Conservation (phyloP, 192 early-diverging fungal species). For the Gigaspora rosea region DNA sequence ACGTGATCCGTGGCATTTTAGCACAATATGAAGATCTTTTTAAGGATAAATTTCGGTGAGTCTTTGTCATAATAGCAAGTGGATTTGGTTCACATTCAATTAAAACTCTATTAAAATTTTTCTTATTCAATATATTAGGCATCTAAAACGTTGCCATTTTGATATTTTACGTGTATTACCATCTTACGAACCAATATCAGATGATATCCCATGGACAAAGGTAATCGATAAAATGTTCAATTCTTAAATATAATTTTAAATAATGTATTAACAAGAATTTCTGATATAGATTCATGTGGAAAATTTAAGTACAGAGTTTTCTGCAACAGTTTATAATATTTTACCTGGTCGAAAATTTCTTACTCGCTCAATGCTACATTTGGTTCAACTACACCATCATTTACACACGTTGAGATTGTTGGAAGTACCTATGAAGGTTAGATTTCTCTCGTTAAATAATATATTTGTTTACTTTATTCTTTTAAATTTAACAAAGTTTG, state of each 20-base stretch:
- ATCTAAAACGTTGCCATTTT: constrained; percentile 26
- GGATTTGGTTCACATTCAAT: background rate
- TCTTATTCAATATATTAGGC: background rate
- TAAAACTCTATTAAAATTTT: background rate
- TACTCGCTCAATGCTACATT: constrained; percentile 29
- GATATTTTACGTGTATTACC: constrained; percentile 31
- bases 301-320: constrained; percentile 14
- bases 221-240: background rate
- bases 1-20: constrained; percentile 6
- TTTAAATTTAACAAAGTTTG: background rate
- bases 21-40: background rate
- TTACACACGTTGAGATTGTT: constrained; percentile 21
- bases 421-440: constrained; percentile 40
- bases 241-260: background rate
- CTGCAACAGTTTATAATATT: constrained; percentile 31
- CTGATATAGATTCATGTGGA: background rate
- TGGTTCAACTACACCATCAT: constrained; percentile 24
- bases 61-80: background rate
- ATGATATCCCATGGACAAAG: constrained; percentile 18
- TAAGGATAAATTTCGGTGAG: background rate
- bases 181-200: background rate
- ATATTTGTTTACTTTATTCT: background rate
- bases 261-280: constrained; percentile 1
- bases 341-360: background rate
- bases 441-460: background rate